Evolutionary conservation across 2,329 filamentous ascomycete genomes (phyloP).

Genomic region (Fonsecaea nubica): DNA sequence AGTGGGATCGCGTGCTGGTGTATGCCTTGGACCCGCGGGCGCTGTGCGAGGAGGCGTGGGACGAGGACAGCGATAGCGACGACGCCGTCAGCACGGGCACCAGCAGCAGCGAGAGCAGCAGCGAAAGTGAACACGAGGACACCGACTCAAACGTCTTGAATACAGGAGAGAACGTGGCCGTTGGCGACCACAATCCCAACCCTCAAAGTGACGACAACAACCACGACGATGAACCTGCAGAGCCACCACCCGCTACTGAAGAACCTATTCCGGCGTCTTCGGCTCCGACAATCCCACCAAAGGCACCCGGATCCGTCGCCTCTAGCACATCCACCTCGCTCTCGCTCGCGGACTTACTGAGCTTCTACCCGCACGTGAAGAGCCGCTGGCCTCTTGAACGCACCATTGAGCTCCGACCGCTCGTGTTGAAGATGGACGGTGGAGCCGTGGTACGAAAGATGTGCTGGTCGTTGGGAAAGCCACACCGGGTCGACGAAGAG

Average conservation of each 20-base stretch:
- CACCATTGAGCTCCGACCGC: conserved; percentile 31
- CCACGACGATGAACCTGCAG: background rate
- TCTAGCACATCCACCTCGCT: conserved; percentile 5
- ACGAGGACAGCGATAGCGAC: conserved; percentile 22
- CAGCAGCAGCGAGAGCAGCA: background rate
- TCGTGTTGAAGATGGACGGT: conserved; percentile 33
- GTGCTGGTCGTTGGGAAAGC: conserved; percentile 23
- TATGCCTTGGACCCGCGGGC: conserved; percentile 50
- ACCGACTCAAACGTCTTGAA: background rate
- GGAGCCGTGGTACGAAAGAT: conserved; percentile 36
- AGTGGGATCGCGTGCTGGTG: conserved; percentile 51
- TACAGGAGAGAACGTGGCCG: background rate
- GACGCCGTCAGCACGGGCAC: background rate
- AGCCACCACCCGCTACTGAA: background rate
- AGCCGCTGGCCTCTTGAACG: conserved; percentile 23
- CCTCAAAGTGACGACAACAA: background rate
- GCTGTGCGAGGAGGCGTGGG: conserved; percentile 44
- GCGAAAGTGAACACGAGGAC: conserved; percentile 2
- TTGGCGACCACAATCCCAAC: background rate
- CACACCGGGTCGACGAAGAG: background rate
- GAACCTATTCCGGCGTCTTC: background rate
- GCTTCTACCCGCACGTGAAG: conserved; percentile 25
- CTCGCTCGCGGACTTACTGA: background rate
- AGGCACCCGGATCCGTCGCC: conserved; percentile 1
- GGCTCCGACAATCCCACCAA: background rate